These are phyloP conservation scores for Podosphaera xanthii DNA, from an alignment of 2,329 filamentous ascomycete genomes.

Conservation along the genomic window DNA sequence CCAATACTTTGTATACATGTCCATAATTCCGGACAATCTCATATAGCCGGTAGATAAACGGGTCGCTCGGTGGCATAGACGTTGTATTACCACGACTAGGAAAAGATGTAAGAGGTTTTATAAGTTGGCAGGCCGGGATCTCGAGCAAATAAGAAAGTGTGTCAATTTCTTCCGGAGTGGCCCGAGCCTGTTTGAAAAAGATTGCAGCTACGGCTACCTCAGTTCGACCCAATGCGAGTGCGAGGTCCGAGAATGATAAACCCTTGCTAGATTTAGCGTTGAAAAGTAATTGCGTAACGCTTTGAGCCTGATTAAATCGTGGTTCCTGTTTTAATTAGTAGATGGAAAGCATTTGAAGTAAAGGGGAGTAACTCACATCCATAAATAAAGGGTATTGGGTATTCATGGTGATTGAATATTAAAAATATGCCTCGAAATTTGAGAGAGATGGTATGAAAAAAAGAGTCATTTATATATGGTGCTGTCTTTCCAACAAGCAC, in stretches of 20 bases:
- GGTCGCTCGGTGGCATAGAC: constrained; percentile 68
- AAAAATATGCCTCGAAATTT: no score
- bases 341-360: no score
- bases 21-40: constrained; percentile 96
- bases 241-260: constrained; percentile 62
- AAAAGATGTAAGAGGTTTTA: constrained; percentile 42
- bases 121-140: constrained; percentile 32
- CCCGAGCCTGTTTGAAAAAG: constrained; percentile 73
- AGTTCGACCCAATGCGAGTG: constrained; percentile 47
- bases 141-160: constrained; percentile 43
- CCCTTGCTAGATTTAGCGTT: constrained; percentile 53
- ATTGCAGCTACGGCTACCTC: constrained; percentile 78
- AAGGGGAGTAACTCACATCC: no score
- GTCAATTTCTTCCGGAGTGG: constrained; percentile 43
- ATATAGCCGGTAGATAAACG: constrained; percentile 38
- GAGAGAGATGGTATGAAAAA: no score
- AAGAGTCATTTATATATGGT: no score
- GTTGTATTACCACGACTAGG: constrained; percentile 43
- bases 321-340: no score
- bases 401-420: no score
- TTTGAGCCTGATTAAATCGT: constrained; percentile 18
- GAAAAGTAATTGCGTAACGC: constrained; percentile 30
- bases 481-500: no score
- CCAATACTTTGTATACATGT: constrained; percentile 79
- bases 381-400: no score